Base-by-base conservation (phyloP, 2,329 filamentous ascomycete species). In the Talaromyces albobiverticillius region DNA sequence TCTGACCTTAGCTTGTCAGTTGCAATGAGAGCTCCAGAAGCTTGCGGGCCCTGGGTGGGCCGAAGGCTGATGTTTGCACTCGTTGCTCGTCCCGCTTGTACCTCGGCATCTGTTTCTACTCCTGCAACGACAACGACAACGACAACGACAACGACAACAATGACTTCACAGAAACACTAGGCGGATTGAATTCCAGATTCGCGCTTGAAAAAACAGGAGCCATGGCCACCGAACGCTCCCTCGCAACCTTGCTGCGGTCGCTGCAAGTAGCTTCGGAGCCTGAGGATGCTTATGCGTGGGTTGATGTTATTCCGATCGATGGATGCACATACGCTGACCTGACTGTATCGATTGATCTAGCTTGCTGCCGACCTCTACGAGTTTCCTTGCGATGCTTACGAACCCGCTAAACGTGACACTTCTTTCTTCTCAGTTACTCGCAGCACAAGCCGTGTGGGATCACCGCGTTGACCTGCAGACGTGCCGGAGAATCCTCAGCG, bases 381-480 rank as follows among this genome's bases (percentile, higher is more conserved):
- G 72, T 43, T 70, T 78, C 42, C 61, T 79, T 13, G 71, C 74
- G 5, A 62, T 75, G 1, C 76, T 86, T 11, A 79, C 80, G 31
- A 86, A 86, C 55, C 83, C 82, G 1, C 67, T 85, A 46, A 86
- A 86, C 57, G 70, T 86, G 51, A 82, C 79, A 2, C 72, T 86
- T 0, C 72, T 86, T 6, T 79, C 82, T 0, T 81, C 80, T 14
- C 83, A 85, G 57, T 67, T 86, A 2, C 76, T 86, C 5, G 77
- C 77, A 6, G 79, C 81, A 1, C 81, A 82, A 4, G 80, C 82
- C 4, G 74, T 86, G 57, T 86, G 82, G 81, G 74, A 81, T 20
- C 63, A 69, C 22, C 71, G 72, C n/a, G 76, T 82, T 58, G 79
- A 81, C 50, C 69, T 86, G 13, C 74, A 75, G 40, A 77, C 78